Evolutionary conservation across 2,329 filamentous ascomycete genomes (phyloP), one percentile per base, ranked within the genome.

Genomic region (Pseudogymnoascus sp.): DNA sequence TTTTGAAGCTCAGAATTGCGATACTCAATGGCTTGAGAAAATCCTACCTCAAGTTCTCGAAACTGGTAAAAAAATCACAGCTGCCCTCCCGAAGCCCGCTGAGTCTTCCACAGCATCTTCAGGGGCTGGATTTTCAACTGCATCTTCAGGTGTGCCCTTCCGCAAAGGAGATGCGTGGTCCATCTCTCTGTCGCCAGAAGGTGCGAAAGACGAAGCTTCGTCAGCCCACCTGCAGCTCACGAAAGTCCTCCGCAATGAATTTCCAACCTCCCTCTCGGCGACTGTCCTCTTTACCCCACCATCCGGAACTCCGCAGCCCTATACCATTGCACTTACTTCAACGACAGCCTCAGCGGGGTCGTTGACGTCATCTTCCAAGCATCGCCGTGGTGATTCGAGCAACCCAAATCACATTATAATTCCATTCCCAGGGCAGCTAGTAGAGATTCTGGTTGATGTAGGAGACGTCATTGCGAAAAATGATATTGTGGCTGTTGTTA

Each of bases 121-220:
- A 26, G 42, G 19, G 42, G 10, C 13, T 47, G 42, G 42, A 15
- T 47, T 47, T 47, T 23, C 42, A 47, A 15, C 42, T 3, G 21
- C 42, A 15, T 47, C 21, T 23, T 71, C 74, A 3, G 79, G 73
- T 62, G 72, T 79, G 0, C 70, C 84, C 3, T 83, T 87, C 71
- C 77, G 82, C 40, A 83, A 82, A 71, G 83, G 83, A 28, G 83
- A 86, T 66, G 80, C 82, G 1, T 86, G 83, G 83, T 78, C 80
- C 0, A 74, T 86, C 33, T 75, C 75, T 1, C 74, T 86, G 1
- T 71, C 78, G 1, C 72, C 79, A 8, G 13, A 36, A 35, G 59
- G 33, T n/a, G 15, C 73, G 3, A 62, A 70, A 65, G 50, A 68
- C 66, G 53, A 66, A 63, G 63, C 66, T 50, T 69, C 64, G 64